A percentile compares a stretch with the other conserved stretches of the same genome.
phyloP scores from a whole-genome alignment of 805 yeast species.

The Ogataea ramenticola region DNA sequence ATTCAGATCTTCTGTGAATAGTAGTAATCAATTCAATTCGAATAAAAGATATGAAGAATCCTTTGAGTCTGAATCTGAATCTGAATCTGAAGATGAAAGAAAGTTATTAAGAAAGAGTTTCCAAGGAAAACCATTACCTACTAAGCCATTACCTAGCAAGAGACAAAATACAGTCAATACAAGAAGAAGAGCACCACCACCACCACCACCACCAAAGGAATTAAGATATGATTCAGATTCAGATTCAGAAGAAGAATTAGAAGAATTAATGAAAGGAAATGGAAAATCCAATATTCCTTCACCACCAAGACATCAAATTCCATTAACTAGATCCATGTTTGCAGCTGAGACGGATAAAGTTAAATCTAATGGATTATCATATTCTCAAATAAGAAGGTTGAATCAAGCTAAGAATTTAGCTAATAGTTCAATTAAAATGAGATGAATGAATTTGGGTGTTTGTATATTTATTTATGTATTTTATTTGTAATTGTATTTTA shows the following conservation, averaged over 20 bases:
- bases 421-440: background rate
- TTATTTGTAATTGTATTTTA: no score
- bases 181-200: constrained; percentile 1
- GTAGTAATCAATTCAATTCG: constrained; percentile 2
- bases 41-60: constrained; percentile 3
- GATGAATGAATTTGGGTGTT: no score
- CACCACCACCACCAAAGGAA: no score
- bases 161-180: background rate
- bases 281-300: no score
- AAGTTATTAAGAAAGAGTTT: constrained; percentile 11
- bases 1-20: constrained; percentile 11
- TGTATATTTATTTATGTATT: no score
- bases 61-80: constrained; percentile 5
- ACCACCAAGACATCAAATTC: constrained; percentile 20
- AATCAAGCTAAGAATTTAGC: constrained; percentile 1
- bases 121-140: constrained; percentile 14
- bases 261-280: no score
- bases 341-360: background rate
- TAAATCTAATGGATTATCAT: constrained; percentile 5
- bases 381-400: constrained; percentile 16
- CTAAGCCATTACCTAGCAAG: constrained; percentile 1
- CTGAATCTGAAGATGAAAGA: constrained; percentile 1
- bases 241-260: no score
- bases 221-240: no score
- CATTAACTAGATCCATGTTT: constrained; percentile 3